Evolutionary conservation across 2,329 filamentous ascomycete species (phyloP).

Genomic region (Penicillium oxalicum): DNA sequence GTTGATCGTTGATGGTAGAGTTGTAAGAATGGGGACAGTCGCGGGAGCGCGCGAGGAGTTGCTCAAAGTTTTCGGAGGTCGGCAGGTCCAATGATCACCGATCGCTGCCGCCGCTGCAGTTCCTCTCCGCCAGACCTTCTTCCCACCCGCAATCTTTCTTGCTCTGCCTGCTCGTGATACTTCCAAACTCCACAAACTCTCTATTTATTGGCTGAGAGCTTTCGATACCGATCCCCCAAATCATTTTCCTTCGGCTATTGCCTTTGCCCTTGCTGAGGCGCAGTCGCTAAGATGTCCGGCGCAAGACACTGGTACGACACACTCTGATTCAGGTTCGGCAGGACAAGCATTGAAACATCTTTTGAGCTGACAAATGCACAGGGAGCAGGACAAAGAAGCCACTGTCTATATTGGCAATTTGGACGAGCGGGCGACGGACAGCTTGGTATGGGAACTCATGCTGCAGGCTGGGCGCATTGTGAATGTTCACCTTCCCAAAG

Average conservation of each 20-base stretch:
- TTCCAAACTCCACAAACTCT: background rate
- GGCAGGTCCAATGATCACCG: conserved; percentile 20
- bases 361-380: conserved; percentile 32
- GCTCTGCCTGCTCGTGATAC: background rate
- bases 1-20: conserved; percentile 12
- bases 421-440: conserved; percentile 88
- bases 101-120: conserved; percentile 9
- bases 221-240: background rate
- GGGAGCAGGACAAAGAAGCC: conserved; percentile 97
- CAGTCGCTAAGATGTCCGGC: conserved; percentile 54
- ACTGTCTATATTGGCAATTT: conserved; percentile 98
- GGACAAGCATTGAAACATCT: background rate
- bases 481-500: conserved; percentile 96
- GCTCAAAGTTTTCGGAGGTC: conserved; percentile 29
- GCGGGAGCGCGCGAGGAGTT: conserved; percentile 4
- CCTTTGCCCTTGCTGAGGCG: background rate
- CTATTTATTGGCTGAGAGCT: background rate
- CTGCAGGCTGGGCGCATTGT: conserved; percentile 94
- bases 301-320: conserved; percentile 66
- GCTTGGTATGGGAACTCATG: conserved; percentile 95
- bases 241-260: background rate
- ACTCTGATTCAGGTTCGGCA: conserved; percentile 1
- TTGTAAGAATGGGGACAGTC: conserved; percentile 11
- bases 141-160: background rate
- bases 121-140: conserved; percentile 1